These are phyloP conservation scores for Epithele typhae DNA, from an alignment of 768 basidiomycete genomes.

Conservation along the genomic window DNA sequence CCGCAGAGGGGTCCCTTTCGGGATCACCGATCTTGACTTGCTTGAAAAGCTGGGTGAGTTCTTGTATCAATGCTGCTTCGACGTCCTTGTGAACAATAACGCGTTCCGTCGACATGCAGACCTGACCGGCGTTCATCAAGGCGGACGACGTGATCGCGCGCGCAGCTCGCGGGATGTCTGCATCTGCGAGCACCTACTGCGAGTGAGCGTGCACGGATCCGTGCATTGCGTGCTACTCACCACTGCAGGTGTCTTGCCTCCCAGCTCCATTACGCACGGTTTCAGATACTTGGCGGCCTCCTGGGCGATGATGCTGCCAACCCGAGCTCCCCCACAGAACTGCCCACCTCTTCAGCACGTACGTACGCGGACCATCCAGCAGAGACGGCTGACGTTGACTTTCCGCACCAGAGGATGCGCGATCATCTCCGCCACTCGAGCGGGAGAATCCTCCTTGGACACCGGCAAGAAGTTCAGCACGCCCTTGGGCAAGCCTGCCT, in stretches of 20 bases:
- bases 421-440: slow-evolving; percentile 46
- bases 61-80: slow-evolving; percentile 31
- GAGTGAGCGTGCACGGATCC: too few relatives aligned
- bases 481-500: slow-evolving; percentile 57
- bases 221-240: slow-evolving; percentile 36
- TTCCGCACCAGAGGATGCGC: slow-evolving; percentile 50
- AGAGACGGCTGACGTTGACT: slow-evolving; percentile 40
- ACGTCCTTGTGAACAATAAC: slow-evolving; percentile 48
- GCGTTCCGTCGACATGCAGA: slow-evolving; percentile 58
- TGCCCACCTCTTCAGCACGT: slow-evolving; percentile 15
- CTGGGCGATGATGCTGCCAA: slow-evolving; percentile 47
- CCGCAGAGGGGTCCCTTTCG: slow-evolving; percentile 17
- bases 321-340: slow-evolving; percentile 54
- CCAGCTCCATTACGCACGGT: slow-evolving; percentile 52
- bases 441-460: slow-evolving; percentile 39
- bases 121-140: slow-evolving; percentile 46
- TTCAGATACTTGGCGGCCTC: slow-evolving; percentile 55
- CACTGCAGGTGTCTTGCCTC: slow-evolving; percentile 49
- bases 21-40: slow-evolving; percentile 39
- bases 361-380: too few relatives aligned
- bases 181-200: slow-evolving; percentile 45
- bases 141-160: slow-evolving; percentile 43
- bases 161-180: slow-evolving; percentile 49
- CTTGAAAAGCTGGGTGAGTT: slow-evolving; percentile 30
- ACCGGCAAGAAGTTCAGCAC: slow-evolving; percentile 54